phyloP scores from a whole-genome alignment of 2,329 filamentous ascomycete genomes.

The Aspergillus quadricinctus region DNA sequence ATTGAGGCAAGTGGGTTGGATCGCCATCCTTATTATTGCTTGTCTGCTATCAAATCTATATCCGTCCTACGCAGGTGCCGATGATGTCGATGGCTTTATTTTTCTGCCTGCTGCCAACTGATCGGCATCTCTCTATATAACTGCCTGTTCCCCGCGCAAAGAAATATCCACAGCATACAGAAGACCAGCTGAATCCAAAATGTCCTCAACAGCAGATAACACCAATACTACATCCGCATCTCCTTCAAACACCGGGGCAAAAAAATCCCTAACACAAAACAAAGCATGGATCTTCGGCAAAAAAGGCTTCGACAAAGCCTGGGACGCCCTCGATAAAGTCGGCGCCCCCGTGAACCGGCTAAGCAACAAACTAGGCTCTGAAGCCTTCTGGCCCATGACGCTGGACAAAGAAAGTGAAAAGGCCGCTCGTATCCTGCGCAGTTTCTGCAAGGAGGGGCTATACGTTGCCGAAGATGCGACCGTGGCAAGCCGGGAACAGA shows the following conservation, averaged over 20 bases:
- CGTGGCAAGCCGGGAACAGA: constrained; percentile 8
- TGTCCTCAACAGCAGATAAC: background rate
- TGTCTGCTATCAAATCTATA: background rate
- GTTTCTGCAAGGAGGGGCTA: constrained; percentile 78
- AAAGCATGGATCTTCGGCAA: constrained; percentile 44
- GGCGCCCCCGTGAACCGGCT: constrained; percentile 73
- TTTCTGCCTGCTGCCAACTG: background rate
- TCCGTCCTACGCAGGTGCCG: background rate
- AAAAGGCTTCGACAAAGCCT: constrained; percentile 69
- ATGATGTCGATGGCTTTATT: background rate
- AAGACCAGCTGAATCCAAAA: background rate
- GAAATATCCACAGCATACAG: background rate
- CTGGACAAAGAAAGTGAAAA: constrained; percentile 89
- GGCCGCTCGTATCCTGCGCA: constrained; percentile 79
- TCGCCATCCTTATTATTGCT: background rate
- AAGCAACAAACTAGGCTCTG: constrained; percentile 73
- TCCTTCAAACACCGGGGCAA: background rate
- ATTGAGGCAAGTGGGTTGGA: background rate
- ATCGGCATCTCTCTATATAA: background rate
- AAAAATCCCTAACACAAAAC: constrained; percentile 21
- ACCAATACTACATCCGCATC: background rate
- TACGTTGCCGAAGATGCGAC: constrained; percentile 47
- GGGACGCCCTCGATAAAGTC: constrained; percentile 61
- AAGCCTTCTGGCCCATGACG: constrained; percentile 79
- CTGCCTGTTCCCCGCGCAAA: background rate